phyloP scores from a whole-genome alignment of 768 basidiomycete genomes.

The Crepidotus variabilis region DNA sequence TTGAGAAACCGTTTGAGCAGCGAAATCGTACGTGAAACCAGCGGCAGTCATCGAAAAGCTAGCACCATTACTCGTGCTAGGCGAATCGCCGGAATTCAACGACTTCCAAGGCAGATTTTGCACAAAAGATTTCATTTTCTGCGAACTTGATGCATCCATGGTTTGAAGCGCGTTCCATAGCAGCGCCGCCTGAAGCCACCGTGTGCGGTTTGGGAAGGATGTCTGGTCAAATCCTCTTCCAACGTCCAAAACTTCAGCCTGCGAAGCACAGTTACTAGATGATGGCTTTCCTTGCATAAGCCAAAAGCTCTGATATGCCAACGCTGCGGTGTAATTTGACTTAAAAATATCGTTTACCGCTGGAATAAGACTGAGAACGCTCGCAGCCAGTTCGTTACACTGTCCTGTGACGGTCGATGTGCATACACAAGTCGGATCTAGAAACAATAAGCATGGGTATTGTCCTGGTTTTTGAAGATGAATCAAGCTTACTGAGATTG shows the following conservation, averaged over 20 bases:
- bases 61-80: conserved; percentile 16
- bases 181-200: conserved; percentile 56
- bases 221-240: conserved; percentile 36
- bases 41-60: conserved; percentile 39
- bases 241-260: conserved; percentile 54
- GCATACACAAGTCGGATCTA: conserved; percentile 64
- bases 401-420: conserved; percentile 32
- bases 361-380: conserved; percentile 46
- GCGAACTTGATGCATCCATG: conserved; percentile 36
- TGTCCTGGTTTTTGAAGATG: neutral
- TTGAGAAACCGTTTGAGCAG: conserved; percentile 44
- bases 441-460: neutral
- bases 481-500: conserved; percentile 44
- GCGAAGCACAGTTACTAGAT: conserved; percentile 45
- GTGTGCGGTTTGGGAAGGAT: conserved; percentile 43
- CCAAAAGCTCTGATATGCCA: conserved; percentile 50
- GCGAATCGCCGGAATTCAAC: conserved; percentile 39
- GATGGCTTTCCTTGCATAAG: conserved; percentile 39
- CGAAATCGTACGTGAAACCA: conserved; percentile 61
- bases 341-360: conserved; percentile 43
- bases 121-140: conserved; percentile 43
- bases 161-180: conserved; percentile 58
- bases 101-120: conserved; percentile 43
- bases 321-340: conserved; percentile 37
- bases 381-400: conserved; percentile 53